phyloP scores from a whole-genome alignment of 345 rosid genomes.

The Chamaenerion angustifolium region DNA sequence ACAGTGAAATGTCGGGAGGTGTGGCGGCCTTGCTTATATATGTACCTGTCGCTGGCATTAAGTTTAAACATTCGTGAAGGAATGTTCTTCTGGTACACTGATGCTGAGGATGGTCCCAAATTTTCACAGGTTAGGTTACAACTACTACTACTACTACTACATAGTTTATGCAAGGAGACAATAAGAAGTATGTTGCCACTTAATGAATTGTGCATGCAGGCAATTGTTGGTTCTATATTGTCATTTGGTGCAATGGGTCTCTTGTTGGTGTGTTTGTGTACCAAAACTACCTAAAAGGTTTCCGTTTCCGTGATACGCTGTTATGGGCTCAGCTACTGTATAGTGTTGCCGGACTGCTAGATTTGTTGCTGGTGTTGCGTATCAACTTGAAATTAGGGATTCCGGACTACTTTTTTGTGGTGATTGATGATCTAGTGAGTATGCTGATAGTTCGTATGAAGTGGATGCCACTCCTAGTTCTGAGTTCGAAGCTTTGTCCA shows the following conservation, averaged over 20 bases:
- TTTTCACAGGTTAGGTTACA: slow-evolving; percentile 30
- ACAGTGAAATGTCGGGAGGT: slow-evolving; percentile 45
- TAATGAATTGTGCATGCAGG: slow-evolving; percentile 24
- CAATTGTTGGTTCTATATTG: slow-evolving; percentile 47
- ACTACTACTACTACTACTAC: slow-evolving; percentile 1
- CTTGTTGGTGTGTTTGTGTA: slow-evolving; percentile 50
- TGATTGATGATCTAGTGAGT: slow-evolving; percentile 41
- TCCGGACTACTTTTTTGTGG: slow-evolving; percentile 56
- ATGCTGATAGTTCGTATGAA: slow-evolving; percentile 45
- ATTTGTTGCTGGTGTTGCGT: slow-evolving; percentile 46
- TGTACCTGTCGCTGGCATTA: slow-evolving; percentile 47
- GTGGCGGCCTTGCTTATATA: slow-evolving; percentile 63
- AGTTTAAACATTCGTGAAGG: slow-evolving; percentile 63
- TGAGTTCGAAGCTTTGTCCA: slow-evolving; percentile 68
- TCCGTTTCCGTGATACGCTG: slow-evolving; percentile 35
- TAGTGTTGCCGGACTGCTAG: slow-evolving; percentile 53
- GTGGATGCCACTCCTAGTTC: slow-evolving; percentile 66
- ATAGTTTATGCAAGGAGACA: background rate
- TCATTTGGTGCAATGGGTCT: slow-evolving; percentile 52
- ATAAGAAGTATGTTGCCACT: background rate
- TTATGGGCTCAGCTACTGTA: slow-evolving; percentile 53
- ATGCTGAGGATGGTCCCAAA: slow-evolving; percentile 64
- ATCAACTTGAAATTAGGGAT: slow-evolving; percentile 46
- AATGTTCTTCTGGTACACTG: slow-evolving; percentile 82
- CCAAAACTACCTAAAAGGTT: slow-evolving; percentile 43